Evolutionary conservation across 495 filamentous ascomycete genomes (phyloP).

Genomic region (Bryoglossum gracile): DNA sequence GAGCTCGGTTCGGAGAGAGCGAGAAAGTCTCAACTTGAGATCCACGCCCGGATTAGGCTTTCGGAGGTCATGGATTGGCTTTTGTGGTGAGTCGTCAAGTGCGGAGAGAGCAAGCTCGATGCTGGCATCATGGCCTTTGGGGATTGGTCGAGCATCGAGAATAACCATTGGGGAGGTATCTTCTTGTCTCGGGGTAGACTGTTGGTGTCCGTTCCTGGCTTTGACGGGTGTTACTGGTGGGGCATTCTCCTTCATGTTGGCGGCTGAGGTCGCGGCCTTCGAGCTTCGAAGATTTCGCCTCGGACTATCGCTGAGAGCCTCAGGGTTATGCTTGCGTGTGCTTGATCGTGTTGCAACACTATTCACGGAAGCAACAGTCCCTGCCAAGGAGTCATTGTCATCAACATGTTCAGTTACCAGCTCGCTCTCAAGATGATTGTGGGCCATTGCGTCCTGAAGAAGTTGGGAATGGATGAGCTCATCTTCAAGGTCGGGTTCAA

Average conservation of each 20-base stretch:
- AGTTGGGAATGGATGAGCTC: too few species aligned
- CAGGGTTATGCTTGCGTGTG: not conserved
- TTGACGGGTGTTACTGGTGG: conserved; percentile 9
- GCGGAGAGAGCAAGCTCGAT: conserved; percentile 19
- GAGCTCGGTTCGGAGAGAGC: conserved; percentile 50
- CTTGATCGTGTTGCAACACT: too few species aligned
- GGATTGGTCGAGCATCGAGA: conserved; percentile 7
- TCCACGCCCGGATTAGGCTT: conserved; percentile 8
- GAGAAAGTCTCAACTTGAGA: conserved; percentile 19
- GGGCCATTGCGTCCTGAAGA: too few species aligned
- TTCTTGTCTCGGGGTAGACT: not conserved
- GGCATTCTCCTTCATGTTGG: conserved; percentile 5
- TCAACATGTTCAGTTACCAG: too few species aligned
- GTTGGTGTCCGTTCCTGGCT: not conserved
- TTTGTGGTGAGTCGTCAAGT: conserved; percentile 16
- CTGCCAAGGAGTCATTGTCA: too few species aligned
- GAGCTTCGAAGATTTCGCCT: conserved; percentile 10
- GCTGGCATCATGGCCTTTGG: conserved; percentile 22
- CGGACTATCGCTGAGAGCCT: not conserved
- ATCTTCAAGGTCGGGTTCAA: too few species aligned
- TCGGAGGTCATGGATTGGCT: conserved; percentile 14
- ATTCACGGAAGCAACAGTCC: too few species aligned
- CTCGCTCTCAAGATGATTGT: too few species aligned
- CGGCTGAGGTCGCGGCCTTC: not conserved
- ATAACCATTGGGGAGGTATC: conserved; percentile 7